phyloP scores from a whole-genome alignment of 2,329 filamentous ascomycete species.

The Penicillium sp. region DNA sequence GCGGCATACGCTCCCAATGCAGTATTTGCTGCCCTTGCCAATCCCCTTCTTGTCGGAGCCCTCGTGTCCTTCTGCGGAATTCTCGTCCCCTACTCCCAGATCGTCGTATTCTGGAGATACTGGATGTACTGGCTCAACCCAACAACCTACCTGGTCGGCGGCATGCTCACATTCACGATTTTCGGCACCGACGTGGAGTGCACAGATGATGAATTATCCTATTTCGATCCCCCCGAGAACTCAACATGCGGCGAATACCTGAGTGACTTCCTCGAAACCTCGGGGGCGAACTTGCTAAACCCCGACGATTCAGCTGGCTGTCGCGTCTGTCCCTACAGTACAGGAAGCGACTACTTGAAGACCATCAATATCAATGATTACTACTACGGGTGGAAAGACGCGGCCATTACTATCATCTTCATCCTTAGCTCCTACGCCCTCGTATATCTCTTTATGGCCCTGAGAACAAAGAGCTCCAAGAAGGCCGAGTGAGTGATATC shows the following conservation, averaged over 20 bases:
- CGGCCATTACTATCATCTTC: constrained; percentile 63
- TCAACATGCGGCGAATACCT: constrained; percentile 65
- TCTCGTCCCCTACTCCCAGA: constrained; percentile 35
- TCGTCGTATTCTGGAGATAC: constrained; percentile 38
- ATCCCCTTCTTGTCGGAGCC: constrained; percentile 70
- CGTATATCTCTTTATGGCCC: constrained; percentile 47
- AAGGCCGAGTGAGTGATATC: too few species aligned
- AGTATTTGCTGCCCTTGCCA: constrained; percentile 72
- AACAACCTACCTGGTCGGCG: constrained; percentile 38
- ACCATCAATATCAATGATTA: constrained; percentile 65
- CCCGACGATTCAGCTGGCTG: constrained; percentile 61
- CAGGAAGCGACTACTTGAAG: constrained; percentile 63
- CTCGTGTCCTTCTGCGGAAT: constrained; percentile 38
- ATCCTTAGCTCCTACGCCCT: constrained; percentile 58
- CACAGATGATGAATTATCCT: constrained; percentile 30
- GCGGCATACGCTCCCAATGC: constrained; percentile 72
- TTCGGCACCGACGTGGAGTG: constrained; percentile 31
- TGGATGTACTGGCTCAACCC: constrained; percentile 40
- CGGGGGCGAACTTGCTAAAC: constrained; percentile 63
- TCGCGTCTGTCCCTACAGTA: constrained; percentile 64
- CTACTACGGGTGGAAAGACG: constrained; percentile 69
- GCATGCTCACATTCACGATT: constrained; percentile 31
- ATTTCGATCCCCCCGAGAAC: constrained; percentile 42
- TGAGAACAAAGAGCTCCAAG: constrained; percentile 42
- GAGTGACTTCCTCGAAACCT: constrained; percentile 52